Base-by-base conservation (phyloP, 148 eudicot species). In the Tetragonia tetragonoides region DNA sequence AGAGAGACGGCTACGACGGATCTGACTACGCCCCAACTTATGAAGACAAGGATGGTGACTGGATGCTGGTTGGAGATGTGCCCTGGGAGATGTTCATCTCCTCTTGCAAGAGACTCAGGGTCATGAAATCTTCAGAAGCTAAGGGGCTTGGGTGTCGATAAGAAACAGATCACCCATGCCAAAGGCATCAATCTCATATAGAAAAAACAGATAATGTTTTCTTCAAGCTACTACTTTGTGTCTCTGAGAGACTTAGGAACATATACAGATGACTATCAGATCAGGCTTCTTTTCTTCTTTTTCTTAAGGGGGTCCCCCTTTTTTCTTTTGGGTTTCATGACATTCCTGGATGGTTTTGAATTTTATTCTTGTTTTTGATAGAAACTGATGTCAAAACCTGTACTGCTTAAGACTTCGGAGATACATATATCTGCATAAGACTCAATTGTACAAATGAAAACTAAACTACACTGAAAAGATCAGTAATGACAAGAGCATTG, bases 41-140 rank as follows among this genome's bases (percentile, higher is more conserved):
- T 69, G 87, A 89, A 83, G 92, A 89, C 78, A 87, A 84, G 70
- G 92, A 89, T 47, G 90, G 95, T 38, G 97, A 93, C 69, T 93
- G 94, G 97, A 93, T 93, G 97, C 83, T 93, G 39, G 90, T 88
- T 11, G 97, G 97, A 66, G 97, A 93, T 81, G 97, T 93, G 10
- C 97, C 97, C 14, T 93, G 97, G 97, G 92, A 91, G 59, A 91
- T 93, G 95, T 91, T 93, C 69, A 73, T 75, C 38, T 85, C 81
- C 70, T 85, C 93, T 65, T 93, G 97, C 88, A 93, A 84, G 76
- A 89, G 97, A 78, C 78, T 93, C 47, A 81, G 97, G 81, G 86
- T 93, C 83, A 93, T 93, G 92, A 93, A 86, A 75, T 87, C 88
- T 65, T 91, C 93, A 40, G 97, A 93, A 66, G 97, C 93, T 53